Conservation (phyloP, 495 filamentous ascomycete species). For the Aspergillus conjunctus region DNA sequence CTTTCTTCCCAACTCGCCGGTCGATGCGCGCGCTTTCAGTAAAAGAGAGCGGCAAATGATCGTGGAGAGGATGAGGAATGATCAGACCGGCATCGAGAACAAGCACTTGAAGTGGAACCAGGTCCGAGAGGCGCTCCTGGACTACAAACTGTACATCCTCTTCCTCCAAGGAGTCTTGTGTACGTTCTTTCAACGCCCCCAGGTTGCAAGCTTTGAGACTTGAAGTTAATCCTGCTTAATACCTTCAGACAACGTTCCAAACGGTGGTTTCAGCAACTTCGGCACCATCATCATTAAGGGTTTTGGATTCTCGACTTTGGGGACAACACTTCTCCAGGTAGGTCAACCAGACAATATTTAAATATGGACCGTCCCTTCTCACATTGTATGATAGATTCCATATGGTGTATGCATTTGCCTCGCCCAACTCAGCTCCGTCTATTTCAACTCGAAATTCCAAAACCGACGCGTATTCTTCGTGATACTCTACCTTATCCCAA, state of each 20-base stretch:
- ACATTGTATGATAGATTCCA: too few relatives aligned
- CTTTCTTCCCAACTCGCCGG: constrained; percentile 63
- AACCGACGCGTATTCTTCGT: constrained; percentile 57
- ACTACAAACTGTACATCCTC: constrained; percentile 65
- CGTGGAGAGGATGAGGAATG: constrained; percentile 57
- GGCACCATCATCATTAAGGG: constrained; percentile 62
- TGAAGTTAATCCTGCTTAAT: neutral
- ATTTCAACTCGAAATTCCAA: constrained; percentile 55
- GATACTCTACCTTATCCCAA: constrained; percentile 54
- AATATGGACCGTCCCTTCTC: too few relatives aligned
- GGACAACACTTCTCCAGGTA: constrained; percentile 49
- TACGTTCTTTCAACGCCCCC: constrained; percentile 14
- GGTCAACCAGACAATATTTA: too few relatives aligned
- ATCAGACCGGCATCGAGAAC: constrained; percentile 67
- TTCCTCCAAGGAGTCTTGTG: constrained; percentile 54
- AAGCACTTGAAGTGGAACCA: constrained; percentile 61
- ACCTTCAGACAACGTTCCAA: constrained; percentile 42
- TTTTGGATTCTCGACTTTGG: constrained; percentile 58
- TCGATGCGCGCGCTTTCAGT: constrained; percentile 59
- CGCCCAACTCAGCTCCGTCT: constrained; percentile 57
- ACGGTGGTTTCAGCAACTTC: constrained; percentile 59
- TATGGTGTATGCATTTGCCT: constrained; percentile 57
- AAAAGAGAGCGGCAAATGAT: constrained; percentile 58
- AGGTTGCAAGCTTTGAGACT: neutral
- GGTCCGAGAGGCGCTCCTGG: constrained; percentile 56